Percentiles rank a stretch among this genome's conserved stretches.
These are phyloP conservation scores for Paramecium bursaria DNA, from an alignment of 73 alveolate species.

Conservation along the genomic window DNA sequence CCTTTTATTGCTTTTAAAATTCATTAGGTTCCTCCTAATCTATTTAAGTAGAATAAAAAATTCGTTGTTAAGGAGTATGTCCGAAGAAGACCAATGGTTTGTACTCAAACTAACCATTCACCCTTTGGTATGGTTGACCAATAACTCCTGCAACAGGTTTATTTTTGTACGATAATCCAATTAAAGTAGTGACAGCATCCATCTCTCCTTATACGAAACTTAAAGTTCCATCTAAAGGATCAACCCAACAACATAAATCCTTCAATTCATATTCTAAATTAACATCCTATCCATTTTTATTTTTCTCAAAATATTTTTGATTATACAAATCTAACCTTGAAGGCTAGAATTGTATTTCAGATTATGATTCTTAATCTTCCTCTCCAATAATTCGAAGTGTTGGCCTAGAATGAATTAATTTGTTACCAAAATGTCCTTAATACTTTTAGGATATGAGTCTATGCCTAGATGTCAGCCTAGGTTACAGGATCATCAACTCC, in stretches of 20 bases:
- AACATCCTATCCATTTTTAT: neutral
- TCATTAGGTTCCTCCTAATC: conserved; percentile 33
- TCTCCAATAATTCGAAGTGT: conserved; percentile 69
- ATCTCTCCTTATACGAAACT: conserved; percentile 83
- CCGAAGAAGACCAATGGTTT: conserved; percentile 67
- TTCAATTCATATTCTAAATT: conserved; percentile 57
- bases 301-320: conserved; percentile 17
- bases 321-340: neutral
- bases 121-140: conserved; percentile 38
- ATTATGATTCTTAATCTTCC: conserved; percentile 8
- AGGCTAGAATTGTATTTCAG: conserved; percentile 47
- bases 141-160: conserved; percentile 68
- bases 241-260: conserved; percentile 88
- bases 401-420: conserved; percentile 45
- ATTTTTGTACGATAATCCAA: conserved; percentile 74
- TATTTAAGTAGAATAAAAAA: conserved; percentile 12
- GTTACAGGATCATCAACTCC: conserved; percentile 72
- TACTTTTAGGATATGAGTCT: conserved; percentile 45
- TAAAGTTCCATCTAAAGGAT: conserved; percentile 92
- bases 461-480: conserved; percentile 67
- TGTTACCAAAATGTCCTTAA: conserved; percentile 39
- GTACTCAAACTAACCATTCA: neutral
- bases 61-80: conserved; percentile 9
- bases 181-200: conserved; percentile 81
- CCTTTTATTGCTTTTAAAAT: neutral